phyloP scores from a whole-genome alignment of 192 early-diverging fungal species.

The Phycomyces nitens region DNA sequence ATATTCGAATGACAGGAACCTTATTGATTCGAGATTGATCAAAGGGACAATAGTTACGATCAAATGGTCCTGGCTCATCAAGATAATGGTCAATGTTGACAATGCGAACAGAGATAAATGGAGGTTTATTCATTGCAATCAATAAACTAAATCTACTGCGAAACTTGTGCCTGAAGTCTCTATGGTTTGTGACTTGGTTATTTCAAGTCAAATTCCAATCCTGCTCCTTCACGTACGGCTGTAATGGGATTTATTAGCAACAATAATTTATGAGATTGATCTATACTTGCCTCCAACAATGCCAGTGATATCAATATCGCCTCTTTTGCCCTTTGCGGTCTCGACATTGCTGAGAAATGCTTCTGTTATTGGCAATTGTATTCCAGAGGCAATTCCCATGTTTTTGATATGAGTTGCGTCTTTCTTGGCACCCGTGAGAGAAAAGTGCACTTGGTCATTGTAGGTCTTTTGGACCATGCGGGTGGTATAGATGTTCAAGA shows the following conservation, averaged over 20 bases:
- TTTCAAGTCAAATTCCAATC: slow-evolving; percentile 11
- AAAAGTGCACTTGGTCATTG: slow-evolving; percentile 35
- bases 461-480: slow-evolving; percentile 40
- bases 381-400: slow-evolving; percentile 34
- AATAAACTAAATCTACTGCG: no score
- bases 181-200: no score
- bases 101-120: slow-evolving; percentile 46
- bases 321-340: slow-evolving; percentile 1
- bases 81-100: slow-evolving; percentile 63
- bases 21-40: slow-evolving; percentile 38
- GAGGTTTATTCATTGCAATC: neutral
- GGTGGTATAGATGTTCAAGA: slow-evolving; percentile 47
- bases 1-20: slow-evolving; percentile 81
- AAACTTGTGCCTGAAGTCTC: no score
- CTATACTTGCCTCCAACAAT: slow-evolving; percentile 28
- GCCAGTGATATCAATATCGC: slow-evolving; percentile 25
- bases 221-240: slow-evolving; percentile 1
- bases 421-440: slow-evolving; percentile 40
- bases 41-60: slow-evolving; percentile 34
- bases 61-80: slow-evolving; percentile 42
- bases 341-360: slow-evolving; percentile 18
- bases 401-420: slow-evolving; percentile 42
- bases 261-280: neutral
- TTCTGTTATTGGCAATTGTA: slow-evolving; percentile 37
- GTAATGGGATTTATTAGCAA: no score